Evolutionary conservation across 2,329 filamentous ascomycete genomes (phyloP), one percentile per base, ranked within the genome.

Genomic region (Plectosphaerella sp.): DNA sequence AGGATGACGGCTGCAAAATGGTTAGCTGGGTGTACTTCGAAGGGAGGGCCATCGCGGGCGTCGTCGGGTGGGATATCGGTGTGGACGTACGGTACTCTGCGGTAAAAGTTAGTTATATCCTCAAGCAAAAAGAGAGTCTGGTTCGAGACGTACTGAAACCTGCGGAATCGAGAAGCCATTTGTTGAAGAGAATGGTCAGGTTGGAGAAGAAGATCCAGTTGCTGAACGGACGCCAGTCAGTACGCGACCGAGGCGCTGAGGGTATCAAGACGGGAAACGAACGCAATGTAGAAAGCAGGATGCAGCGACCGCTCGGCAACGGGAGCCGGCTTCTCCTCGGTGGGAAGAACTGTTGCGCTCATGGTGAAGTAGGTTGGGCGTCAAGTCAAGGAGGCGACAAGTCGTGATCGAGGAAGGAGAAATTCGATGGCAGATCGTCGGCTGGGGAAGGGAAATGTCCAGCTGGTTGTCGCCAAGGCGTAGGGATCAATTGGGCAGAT

Each of bases 181-280:
- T 96, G 78, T 96, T 96, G 79, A 95, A 95, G 56, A 96, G 74
- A 65, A 96, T 95, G 56, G 92, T 91, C 62, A 83, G 78, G 58
- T 90, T 93, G 62, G 89, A 94, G 66, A 94, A 82, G 59, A 89
- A 78, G 60, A 96, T 95, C 90, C 91, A 96, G 64, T 83, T 80
- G 51, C 78, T 80, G 52, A 39, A 52, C 4, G n/a, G 18, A 15
- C 11, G 28, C 54, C 46, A 53, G 52, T 46, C 16, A 33, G 28
- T 33, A 42, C 12, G 35, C 4, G 4, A 6, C 6, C 22, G 14
- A 35, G n/a, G 8, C 15, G 33, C 15, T n/a, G n/a, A n/a, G 14
- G 11, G 11, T 5, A 25, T 10, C 25, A 7, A 45, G 46, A 42
- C 6, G 18, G 42, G 18, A 43, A 28, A 62, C 67, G 45, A 61